Evolutionary conservation across 257 asterid genomes (phyloP).

Genomic region (Solanum habrochaites): DNA sequence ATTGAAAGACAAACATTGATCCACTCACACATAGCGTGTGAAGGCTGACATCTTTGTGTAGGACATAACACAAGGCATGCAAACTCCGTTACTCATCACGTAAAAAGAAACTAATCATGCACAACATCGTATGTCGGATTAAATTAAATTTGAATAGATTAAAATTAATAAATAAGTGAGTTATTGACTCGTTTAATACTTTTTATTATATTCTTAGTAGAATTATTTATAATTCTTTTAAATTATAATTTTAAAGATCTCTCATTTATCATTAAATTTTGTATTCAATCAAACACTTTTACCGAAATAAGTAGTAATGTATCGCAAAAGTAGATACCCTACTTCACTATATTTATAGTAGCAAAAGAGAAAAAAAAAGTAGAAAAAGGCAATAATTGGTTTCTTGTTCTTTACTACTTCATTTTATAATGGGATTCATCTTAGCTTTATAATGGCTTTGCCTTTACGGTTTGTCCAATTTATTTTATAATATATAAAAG

Average conservation of each 20-base stretch:
- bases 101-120: background rate
- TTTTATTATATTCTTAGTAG: background rate
- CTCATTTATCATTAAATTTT: background rate
- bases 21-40: background rate
- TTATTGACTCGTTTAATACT: background rate
- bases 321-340: background rate
- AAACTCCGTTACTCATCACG: background rate
- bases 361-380: background rate
- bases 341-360: background rate
- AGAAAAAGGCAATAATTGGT: conserved; percentile 16
- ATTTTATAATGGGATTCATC: background rate
- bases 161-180: background rate
- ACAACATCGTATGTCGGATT: background rate
- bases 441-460: background rate
- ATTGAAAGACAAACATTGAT: background rate
- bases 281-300: background rate
- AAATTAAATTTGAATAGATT: background rate
- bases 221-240: background rate
- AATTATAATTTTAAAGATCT: fast-evolving
- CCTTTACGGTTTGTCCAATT: background rate
- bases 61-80: background rate
- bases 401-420: conserved; percentile 41
- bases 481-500: background rate
- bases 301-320: background rate
- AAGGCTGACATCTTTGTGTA: background rate